A percentile compares a stretch with the other conserved stretches of the same genome.
phyloP scores from a whole-genome alignment of 2,329 filamentous ascomycete genomes.

The Fusarium graminum region DNA sequence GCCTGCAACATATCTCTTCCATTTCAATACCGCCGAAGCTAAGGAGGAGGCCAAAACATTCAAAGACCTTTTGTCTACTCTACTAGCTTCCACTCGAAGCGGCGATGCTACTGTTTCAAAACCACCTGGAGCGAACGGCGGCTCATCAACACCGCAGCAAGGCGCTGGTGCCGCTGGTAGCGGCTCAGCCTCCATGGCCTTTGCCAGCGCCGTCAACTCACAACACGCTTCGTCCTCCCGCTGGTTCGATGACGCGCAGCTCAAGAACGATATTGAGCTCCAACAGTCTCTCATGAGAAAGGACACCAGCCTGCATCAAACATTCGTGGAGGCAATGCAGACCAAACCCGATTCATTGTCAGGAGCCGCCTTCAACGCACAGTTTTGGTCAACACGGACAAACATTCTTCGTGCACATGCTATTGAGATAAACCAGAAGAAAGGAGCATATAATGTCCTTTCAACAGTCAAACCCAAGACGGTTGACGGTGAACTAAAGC shows the following conservation, averaged over 20 bases:
- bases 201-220: conserved; percentile 76
- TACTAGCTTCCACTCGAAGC: conserved; percentile 78
- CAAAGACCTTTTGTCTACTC: conserved; percentile 82
- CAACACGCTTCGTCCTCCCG: conserved; percentile 66
- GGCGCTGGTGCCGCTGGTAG: conserved; percentile 52
- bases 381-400: conserved; percentile 94
- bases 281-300: conserved; percentile 91
- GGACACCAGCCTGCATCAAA: conserved; percentile 79
- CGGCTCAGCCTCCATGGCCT: conserved; percentile 79
- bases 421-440: conserved; percentile 86
- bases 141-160: conserved; percentile 48
- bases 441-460: conserved; percentile 93
- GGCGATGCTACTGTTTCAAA: conserved; percentile 65
- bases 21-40: conserved; percentile 85
- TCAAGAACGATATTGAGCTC: conserved; percentile 83
- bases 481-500: conserved; percentile 70
- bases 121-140: conserved; percentile 54
- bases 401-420: conserved; percentile 90
- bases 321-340: conserved; percentile 85
- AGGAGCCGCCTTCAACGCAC: conserved; percentile 83
- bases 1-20: conserved; percentile 82
- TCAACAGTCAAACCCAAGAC: conserved; percentile 82
- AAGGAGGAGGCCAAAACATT: conserved; percentile 86
- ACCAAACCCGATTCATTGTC: conserved; percentile 89
- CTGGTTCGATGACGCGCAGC: conserved; percentile 84